Evolutionary conservation across 106 monocot genomes (phyloP).

Genomic region (Apostasia shenzhenica): DNA sequence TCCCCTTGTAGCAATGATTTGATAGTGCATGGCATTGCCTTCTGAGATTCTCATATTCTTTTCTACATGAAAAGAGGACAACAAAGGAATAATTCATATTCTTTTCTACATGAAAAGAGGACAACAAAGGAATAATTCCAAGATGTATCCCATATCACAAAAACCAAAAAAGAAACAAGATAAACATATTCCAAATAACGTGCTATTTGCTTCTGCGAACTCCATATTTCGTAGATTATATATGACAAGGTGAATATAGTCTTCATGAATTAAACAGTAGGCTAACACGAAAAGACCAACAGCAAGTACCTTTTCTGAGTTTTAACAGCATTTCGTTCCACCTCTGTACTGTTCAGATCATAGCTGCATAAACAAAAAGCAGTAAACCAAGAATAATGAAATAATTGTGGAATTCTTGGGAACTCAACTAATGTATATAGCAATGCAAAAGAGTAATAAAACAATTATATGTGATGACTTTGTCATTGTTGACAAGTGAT

Average conservation of each 20-base stretch:
- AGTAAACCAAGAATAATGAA: too few species aligned
- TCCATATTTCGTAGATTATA: neutral
- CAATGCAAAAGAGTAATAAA: too few species aligned
- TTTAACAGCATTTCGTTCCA: constrained; percentile 40
- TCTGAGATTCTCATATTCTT: constrained; percentile 67
- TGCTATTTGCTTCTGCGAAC: neutral
- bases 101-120: constrained; percentile 7
- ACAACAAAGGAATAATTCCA: neutral
- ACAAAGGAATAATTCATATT: neutral
- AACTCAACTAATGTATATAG: too few species aligned
- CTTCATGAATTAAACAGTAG: neutral
- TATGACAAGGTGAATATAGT: neutral
- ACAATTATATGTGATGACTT: too few species aligned
- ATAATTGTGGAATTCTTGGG: too few species aligned
- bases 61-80: constrained; percentile 29
- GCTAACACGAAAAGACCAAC: neutral
- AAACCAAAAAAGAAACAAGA: neutral
- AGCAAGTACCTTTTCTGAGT: constrained; percentile 43
- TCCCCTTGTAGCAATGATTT: constrained; percentile 12
- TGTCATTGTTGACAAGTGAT: too few species aligned
- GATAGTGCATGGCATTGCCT: constrained; percentile 37
- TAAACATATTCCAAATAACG: neutral
- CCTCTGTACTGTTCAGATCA: constrained; percentile 60
- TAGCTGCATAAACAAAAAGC: constrained; percentile 20
- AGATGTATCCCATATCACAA: neutral